Evolutionary conservation across 192 early-diverging fungal species (phyloP).

Genomic region (Diversispora epigaea): DNA sequence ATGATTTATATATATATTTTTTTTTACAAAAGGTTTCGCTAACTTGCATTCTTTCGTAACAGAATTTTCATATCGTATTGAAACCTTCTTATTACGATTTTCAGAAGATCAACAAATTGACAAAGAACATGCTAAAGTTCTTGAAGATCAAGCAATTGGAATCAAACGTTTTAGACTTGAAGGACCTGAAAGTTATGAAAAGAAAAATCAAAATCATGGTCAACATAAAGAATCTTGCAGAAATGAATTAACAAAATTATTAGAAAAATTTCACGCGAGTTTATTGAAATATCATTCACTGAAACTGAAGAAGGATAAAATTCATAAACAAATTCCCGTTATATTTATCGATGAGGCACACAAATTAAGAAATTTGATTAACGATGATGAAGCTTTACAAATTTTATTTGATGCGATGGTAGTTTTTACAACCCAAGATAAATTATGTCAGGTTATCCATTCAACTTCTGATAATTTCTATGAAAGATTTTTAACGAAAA

Average conservation of each 20-base stretch:
- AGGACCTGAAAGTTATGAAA: constrained; percentile 3
- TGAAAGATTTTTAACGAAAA: neutral
- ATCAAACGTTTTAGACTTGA: neutral
- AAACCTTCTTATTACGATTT: constrained; percentile 1
- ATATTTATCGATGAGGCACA: constrained; percentile 7
- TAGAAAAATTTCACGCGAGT: neutral
- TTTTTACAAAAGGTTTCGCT: neutral
- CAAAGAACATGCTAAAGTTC: neutral
- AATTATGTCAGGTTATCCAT: constrained; percentile 2
- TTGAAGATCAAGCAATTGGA: neutral
- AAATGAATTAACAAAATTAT: neutral
- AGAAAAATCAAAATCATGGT: neutral
- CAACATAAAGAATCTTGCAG: neutral
- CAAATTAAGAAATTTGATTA: constrained; percentile 5
- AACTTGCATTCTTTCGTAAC: neutral
- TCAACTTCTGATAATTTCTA: neutral
- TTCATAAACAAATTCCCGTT: neutral
- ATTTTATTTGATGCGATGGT: neutral
- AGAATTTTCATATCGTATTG: neutral
- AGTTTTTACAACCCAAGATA: neutral
- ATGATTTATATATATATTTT: too few species aligned
- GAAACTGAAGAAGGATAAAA: neutral
- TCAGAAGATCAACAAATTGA: neutral
- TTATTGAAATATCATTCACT: constrained; percentile 2
- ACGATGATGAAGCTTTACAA: neutral